Evolutionary conservation across 202 grass and related monocot species (phyloP).

Genomic region (Zoysia matrella): DNA sequence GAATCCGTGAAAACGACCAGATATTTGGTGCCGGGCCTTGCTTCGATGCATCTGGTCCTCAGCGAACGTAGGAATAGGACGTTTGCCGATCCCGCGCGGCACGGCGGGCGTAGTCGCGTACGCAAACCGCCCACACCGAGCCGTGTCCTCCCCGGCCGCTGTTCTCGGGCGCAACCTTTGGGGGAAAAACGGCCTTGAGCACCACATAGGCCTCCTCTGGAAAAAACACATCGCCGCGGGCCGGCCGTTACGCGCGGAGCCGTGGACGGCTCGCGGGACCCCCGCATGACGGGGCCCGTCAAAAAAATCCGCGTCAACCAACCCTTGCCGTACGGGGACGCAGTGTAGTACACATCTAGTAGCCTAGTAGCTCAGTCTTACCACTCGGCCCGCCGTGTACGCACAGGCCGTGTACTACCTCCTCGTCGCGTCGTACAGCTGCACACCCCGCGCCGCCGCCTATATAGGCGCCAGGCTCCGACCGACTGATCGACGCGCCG

Average conservation of each 20-base stretch:
- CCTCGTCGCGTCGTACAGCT: neutral
- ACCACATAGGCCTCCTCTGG: too few species aligned
- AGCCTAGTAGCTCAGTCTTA: too few species aligned
- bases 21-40: neutral
- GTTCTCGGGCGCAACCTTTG: neutral
- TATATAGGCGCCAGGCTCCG: slow-evolving; percentile 12
- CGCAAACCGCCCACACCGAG: neutral
- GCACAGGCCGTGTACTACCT: too few species aligned
- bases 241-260: too few species aligned
- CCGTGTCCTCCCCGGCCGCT: neutral
- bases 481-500: neutral
- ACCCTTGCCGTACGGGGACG: too few species aligned
- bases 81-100: neutral
- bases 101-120: neutral
- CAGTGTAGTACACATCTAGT: too few species aligned
- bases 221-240: too few species aligned
- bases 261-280: too few species aligned
- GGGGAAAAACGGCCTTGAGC: too few species aligned
- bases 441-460: neutral
- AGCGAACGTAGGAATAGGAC: neutral
- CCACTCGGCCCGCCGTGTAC: too few species aligned
- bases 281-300: too few species aligned
- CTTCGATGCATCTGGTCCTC: neutral
- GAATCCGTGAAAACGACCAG: neutral
- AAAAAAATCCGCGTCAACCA: too few species aligned